These are phyloP conservation scores for Aspergillus sp. DNA, from an alignment of 2,329 filamentous ascomycete species.

Conservation along the genomic window DNA sequence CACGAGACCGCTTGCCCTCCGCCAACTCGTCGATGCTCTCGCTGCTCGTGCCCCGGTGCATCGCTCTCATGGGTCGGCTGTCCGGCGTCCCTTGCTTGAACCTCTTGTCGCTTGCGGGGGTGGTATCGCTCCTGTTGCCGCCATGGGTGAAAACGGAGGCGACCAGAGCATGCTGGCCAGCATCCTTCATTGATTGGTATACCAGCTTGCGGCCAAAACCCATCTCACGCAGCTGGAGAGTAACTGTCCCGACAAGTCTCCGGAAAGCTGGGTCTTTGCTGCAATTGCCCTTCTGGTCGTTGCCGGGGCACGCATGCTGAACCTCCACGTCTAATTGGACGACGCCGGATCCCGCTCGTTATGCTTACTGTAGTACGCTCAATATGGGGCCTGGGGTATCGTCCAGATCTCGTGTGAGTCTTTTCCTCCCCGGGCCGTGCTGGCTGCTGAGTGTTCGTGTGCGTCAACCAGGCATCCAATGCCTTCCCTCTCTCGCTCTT, in stretches of 20 bases:
- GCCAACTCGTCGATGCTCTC: slow-evolving; percentile 23
- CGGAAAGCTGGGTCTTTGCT: background rate
- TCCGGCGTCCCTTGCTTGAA: slow-evolving; percentile 13
- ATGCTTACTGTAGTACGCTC: no score
- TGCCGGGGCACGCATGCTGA: background rate
- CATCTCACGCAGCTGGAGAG: no score
- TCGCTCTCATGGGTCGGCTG: slow-evolving; percentile 15
- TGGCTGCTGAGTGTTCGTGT: background rate
- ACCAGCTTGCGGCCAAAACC: background rate
- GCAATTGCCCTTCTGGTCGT: background rate
- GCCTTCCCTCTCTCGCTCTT: no score
- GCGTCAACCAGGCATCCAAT: no score
- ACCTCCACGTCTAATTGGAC: background rate
- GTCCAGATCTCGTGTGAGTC: slow-evolving; percentile 7
- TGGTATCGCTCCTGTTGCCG: background rate
- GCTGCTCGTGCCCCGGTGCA: slow-evolving; percentile 20
- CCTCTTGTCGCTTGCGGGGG: background rate
- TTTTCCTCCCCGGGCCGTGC: slow-evolving; percentile 7
- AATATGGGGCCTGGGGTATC: no score
- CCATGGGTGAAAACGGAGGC: slow-evolving; percentile 6
- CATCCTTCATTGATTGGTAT: slow-evolving; percentile 13
- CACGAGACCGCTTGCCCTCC: slow-evolving; percentile 27
- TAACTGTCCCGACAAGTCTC: background rate
- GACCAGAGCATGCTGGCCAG: slow-evolving; percentile 8
- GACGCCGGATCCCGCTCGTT: no score